Percentiles rank a stretch among this genome's conserved stretches.
These are phyloP conservation scores for Aspergillus eucalypticola DNA, from an alignment of 2,329 filamentous ascomycete genomes.

Conservation along the genomic window DNA sequence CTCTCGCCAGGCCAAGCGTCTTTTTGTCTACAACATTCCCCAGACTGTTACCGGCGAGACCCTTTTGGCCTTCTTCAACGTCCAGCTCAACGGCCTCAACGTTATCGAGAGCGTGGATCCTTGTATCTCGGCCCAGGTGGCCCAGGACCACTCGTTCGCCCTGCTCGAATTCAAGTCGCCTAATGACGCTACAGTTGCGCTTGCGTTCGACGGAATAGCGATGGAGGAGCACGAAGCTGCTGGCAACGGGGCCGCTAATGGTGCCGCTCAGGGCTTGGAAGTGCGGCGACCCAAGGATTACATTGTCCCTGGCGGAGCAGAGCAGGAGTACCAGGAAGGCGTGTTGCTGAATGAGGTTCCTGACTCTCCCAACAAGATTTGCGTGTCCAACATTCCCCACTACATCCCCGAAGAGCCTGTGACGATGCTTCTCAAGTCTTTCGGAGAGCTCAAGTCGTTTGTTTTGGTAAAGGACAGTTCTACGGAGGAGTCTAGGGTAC, in stretches of 20 bases:
- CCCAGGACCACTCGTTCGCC: constrained; percentile 76
- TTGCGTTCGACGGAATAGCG: constrained; percentile 83
- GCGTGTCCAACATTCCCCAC: constrained; percentile 81
- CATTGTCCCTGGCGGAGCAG: constrained; percentile 80
- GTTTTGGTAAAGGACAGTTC: constrained; percentile 81
- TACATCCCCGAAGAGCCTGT: constrained; percentile 92
- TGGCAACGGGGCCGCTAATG: constrained; percentile 50
- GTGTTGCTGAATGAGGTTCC: constrained; percentile 78
- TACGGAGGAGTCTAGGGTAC: constrained; percentile 83
- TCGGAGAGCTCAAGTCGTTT: constrained; percentile 92
- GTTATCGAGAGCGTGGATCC: constrained; percentile 81
- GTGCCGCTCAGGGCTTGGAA: constrained; percentile 59
- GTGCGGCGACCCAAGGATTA: constrained; percentile 94
- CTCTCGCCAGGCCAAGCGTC: constrained; percentile 88
- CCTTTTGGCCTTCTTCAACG: constrained; percentile 85
- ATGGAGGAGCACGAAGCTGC: constrained; percentile 72
- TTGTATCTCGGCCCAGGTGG: constrained; percentile 79
- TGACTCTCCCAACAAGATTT: constrained; percentile 93
- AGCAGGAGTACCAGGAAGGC: constrained; percentile 71
- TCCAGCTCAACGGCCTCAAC: constrained; percentile 95
- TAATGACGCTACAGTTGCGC: constrained; percentile 83
- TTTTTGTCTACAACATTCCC: constrained; percentile 84
- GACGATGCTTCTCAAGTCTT: constrained; percentile 82
- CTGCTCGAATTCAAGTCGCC: constrained; percentile 87
- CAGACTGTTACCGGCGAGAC: constrained; percentile 70